Percentiles rank a stretch among this genome's conserved stretches.
Conservation (phyloP, 177 flowering plant genomes). For the Vitis hybrid region DNA sequence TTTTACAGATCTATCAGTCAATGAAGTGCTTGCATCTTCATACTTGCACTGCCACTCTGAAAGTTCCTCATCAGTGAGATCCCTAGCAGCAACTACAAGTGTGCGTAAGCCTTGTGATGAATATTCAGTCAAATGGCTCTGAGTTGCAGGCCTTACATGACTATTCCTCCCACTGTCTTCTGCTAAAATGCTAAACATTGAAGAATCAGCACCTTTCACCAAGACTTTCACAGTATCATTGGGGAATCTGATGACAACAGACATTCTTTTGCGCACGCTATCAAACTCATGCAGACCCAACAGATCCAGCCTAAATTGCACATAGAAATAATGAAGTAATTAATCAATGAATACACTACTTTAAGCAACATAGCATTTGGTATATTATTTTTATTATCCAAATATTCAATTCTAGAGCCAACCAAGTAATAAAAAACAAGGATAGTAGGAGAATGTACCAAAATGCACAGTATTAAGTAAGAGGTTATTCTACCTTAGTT, state of each 20-base stretch:
- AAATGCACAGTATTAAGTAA: neutral
- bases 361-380: too few species aligned
- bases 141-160: slow-evolving; percentile 40
- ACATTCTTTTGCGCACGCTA: slow-evolving; percentile 92
- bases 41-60: slow-evolving; percentile 74
- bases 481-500: slow-evolving; percentile 53
- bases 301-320: slow-evolving; percentile 69
- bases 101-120: slow-evolving; percentile 84
- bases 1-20: slow-evolving; percentile 68
- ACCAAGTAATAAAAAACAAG: neutral
- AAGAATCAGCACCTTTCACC: slow-evolving; percentile 93
- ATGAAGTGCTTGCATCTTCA: slow-evolving; percentile 89
- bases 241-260: slow-evolving; percentile 85
- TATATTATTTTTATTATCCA: too few species aligned
- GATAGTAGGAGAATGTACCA: neutral
- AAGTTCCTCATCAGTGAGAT: slow-evolving; percentile 68
- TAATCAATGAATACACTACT: neutral
- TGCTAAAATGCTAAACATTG: slow-evolving; percentile 65
- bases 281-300: slow-evolving; percentile 95
- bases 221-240: slow-evolving; percentile 71
- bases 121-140: slow-evolving; percentile 65
- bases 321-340: neutral
- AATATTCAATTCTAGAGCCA: neutral
- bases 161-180: slow-evolving; percentile 31
- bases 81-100: slow-evolving; percentile 79